Percentiles rank a stretch among this genome's conserved stretches.
These are phyloP conservation scores for Hericium coralloides DNA, from an alignment of 768 basidiomycete genomes.

Conservation along the genomic window DNA sequence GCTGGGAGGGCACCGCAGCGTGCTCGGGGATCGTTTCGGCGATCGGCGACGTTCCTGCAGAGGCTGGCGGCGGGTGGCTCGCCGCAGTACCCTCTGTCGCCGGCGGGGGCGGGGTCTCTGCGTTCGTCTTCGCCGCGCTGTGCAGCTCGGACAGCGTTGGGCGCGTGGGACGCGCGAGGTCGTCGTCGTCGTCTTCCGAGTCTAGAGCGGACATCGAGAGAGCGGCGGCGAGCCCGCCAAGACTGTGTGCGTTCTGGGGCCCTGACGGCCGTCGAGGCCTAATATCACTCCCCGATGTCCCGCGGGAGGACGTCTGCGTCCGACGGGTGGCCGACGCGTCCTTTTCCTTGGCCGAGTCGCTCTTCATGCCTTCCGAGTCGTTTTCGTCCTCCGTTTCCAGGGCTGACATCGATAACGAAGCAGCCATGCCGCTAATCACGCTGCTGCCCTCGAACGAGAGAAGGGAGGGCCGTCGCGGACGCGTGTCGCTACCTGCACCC, in stretches of 20 bases:
- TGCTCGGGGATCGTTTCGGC: not conserved
- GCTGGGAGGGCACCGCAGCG: not conserved
- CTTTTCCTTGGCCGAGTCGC: conserved; percentile 2
- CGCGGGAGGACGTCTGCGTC: not conserved
- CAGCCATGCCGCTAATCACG: conserved; percentile 6
- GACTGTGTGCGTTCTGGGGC: not conserved
- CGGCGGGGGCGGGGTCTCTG: not conserved
- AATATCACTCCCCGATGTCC: not conserved
- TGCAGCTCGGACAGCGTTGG: not conserved
- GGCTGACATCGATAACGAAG: conserved; percentile 15
- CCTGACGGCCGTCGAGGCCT: not conserved
- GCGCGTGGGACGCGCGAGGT: not conserved
- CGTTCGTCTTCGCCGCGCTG: not conserved
- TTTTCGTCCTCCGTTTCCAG: conserved; percentile 22
- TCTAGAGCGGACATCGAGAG: not conserved
- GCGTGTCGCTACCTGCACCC: not conserved
- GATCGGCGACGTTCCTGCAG: not conserved
- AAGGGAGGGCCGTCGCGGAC: conserved; percentile 2
- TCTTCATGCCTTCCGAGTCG: conserved; percentile 15
- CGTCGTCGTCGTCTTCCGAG: not conserved
- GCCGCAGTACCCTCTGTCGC: not conserved
- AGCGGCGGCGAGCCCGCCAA: not conserved
- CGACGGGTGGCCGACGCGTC: not conserved
- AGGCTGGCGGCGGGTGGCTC: not conserved
- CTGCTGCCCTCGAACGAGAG: conserved; percentile 4